Evolutionary conservation across 345 rosid species (phyloP), one percentile per base, ranked within the genome.

Genomic region (Salix viminalis): DNA sequence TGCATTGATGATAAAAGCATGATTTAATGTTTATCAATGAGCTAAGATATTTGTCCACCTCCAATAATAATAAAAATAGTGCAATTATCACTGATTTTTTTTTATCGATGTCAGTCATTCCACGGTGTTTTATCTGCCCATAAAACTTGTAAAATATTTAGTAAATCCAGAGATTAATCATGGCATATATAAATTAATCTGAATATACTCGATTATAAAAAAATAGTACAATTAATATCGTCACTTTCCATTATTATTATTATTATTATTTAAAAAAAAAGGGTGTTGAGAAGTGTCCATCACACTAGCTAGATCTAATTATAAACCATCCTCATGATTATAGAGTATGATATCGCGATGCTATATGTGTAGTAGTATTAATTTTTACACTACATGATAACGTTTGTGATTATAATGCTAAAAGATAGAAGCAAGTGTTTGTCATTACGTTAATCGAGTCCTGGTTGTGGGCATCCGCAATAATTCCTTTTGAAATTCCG

Each of bases 371-470:
- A 52, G 16, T 7, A 7, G 18, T 48, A 19, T 7, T 52, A 52
- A 19, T 6, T 52, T 52, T 52, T 18, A 6, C 58, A 19, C n/a
- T 4, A 52, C 58, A 6, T 52, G 58, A 52, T 52, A 52, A 0
- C n/a, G n/a, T 52, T 52, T 11, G 36, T 50, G n/a, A 70, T 77
- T 32, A 65, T 62, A 39, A 42, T 46, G 26, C 2, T 42, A 30
- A 58, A 12, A 60, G 26, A 70, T 21, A 19, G 7, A 46, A 70
- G 58, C 21, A 46, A 46, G 11, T 46, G 19, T 3, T 54, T 52
- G 72, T 52, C 78, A 54, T 26, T 54, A 67, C 52, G 70, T 34
- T 37, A n/a, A 75, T 75, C 65, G 36, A 75, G 50, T 26, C 54
- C 41, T 19, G 58, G 0, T 2, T 19, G 11, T 19, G 58, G 58